Conservation (phyloP, 2,329 filamentous ascomycete genomes). For the Pseudogymnoascus sp. region DNA sequence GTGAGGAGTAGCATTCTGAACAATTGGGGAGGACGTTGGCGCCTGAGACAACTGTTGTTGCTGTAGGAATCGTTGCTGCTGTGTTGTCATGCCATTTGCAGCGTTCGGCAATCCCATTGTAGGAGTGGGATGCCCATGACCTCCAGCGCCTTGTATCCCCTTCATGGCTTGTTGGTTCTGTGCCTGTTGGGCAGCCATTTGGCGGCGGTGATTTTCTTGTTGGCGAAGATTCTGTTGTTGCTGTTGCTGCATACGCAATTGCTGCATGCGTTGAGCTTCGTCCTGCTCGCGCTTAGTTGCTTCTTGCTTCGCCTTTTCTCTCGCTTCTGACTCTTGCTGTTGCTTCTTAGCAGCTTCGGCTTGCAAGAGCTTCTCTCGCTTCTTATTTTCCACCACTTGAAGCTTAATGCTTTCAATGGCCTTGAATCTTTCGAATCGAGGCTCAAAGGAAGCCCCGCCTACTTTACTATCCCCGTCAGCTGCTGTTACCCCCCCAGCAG, state of each 20-base stretch:
- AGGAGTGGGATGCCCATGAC: conserved; percentile 36
- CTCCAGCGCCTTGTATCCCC: conserved; percentile 34
- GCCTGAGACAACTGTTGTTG: conserved; percentile 44
- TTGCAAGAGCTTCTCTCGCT: conserved; percentile 64
- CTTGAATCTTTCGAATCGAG: conserved; percentile 86
- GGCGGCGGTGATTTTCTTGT: conserved; percentile 28
- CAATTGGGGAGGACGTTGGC: conserved; percentile 59
- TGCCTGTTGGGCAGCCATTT: conserved; percentile 31
- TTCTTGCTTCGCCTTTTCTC: conserved; percentile 33
- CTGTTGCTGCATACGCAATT: conserved; percentile 21
- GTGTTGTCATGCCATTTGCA: conserved; percentile 30
- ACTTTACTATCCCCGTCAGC: conserved; percentile 67
- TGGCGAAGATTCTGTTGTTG: conserved; percentile 30
- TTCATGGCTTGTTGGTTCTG: conserved; percentile 34
- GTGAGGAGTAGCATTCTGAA: conserved; percentile 55
- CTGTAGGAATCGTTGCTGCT: conserved; percentile 34
- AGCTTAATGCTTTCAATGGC: conserved; percentile 76
- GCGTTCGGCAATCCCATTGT: conserved; percentile 24
- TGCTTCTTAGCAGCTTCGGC: conserved; percentile 39
- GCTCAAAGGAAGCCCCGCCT: conserved; percentile 67
- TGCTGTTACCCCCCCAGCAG: conserved; percentile 47
- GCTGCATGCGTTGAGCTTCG: conserved; percentile 24
- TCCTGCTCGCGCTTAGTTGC: conserved; percentile 26
- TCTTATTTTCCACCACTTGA: conserved; percentile 67
- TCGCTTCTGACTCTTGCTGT: conserved; percentile 38